Evolutionary conservation across 1,284 basidiomycete genomes (phyloP).

Genomic region (Mrakiaceae sp.): DNA sequence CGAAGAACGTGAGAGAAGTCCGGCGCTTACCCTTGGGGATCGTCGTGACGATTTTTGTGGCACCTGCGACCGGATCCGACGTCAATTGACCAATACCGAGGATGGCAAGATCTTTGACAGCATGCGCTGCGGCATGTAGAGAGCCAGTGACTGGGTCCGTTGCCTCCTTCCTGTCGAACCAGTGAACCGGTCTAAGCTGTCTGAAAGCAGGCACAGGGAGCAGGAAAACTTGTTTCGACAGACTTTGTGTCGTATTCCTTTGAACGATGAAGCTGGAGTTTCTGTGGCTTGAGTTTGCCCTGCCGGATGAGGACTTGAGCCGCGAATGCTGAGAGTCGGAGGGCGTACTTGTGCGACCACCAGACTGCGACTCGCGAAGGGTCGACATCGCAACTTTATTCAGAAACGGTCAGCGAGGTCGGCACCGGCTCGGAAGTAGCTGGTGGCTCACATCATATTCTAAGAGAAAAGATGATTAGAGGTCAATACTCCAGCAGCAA

Average conservation of each 20-base stretch:
- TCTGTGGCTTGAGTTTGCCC: constrained; percentile 37
- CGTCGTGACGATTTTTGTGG: constrained; percentile 41
- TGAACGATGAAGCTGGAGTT: constrained; percentile 44
- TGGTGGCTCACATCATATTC: constrained; percentile 41
- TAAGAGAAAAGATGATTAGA: too few species aligned
- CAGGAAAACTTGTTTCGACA: not conserved
- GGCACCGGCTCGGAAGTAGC: too few species aligned
- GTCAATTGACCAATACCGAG: constrained; percentile 37
- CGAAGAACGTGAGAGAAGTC: constrained; percentile 37
- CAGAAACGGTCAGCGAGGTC: not conserved
- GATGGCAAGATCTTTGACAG: constrained; percentile 37
- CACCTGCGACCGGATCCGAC: constrained; percentile 24
- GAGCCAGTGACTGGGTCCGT: constrained; percentile 40
- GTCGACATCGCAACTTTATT: constrained; percentile 42
- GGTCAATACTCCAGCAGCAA: too few species aligned
- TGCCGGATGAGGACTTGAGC: constrained; percentile 44
- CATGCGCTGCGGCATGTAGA: too few species aligned
- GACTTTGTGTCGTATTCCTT: constrained; percentile 42
- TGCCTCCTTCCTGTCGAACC: constrained; percentile 25
- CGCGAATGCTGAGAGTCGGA: constrained; percentile 46
- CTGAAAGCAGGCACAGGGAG: not conserved
- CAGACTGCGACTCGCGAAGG: constrained; percentile 44
- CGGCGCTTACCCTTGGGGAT: constrained; percentile 36
- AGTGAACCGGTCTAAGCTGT: too few species aligned
- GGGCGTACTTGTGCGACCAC: constrained; percentile 46